A percentile compares a stretch with the other conserved stretches of the same genome.
phyloP scores from a whole-genome alignment of 352 stramenopile genomes.

The Globisporangium ultimum region DNA sequence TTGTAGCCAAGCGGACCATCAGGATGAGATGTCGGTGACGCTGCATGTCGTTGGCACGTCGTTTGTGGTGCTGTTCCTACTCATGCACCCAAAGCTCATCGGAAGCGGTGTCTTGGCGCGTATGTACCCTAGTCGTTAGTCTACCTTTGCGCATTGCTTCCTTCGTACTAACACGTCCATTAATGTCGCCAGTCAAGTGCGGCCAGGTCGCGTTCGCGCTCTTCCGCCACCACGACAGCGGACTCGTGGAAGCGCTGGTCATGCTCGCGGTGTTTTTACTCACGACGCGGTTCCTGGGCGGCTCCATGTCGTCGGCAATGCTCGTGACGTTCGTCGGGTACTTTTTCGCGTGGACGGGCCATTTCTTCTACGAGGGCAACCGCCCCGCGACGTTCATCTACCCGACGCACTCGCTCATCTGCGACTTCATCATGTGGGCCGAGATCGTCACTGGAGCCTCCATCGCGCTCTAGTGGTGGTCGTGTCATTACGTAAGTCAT shows the following conservation, averaged over 20 bases:
- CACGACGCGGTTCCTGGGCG: slow-evolving; percentile 30
- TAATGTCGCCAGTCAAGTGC: slow-evolving; percentile 20
- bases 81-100: slow-evolving; percentile 37
- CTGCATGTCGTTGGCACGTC: slow-evolving; percentile 44
- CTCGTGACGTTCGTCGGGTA: slow-evolving; percentile 36
- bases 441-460: slow-evolving; percentile 35
- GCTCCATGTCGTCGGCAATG: slow-evolving; percentile 17
- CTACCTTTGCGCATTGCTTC: not conserved
- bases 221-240: slow-evolving; percentile 38
- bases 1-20: slow-evolving; percentile 28
- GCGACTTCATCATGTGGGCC: slow-evolving; percentile 56
- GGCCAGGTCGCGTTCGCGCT: slow-evolving; percentile 34
- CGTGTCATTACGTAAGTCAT: not conserved
- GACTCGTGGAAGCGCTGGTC: slow-evolving; percentile 24
- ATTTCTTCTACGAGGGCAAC: slow-evolving; percentile 68
- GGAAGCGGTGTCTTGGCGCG: slow-evolving; percentile 21
- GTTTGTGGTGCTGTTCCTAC: slow-evolving; percentile 27
- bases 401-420: slow-evolving; percentile 59
- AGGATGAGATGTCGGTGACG: slow-evolving; percentile 38
- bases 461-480: slow-evolving; percentile 22
- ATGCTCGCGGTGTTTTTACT: slow-evolving; percentile 29
- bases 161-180: not conserved
- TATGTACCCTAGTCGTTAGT: not conserved
- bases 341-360: slow-evolving; percentile 57
- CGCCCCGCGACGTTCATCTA: slow-evolving; percentile 65